phyloP scores from a whole-genome alignment of 2,329 filamentous ascomycete genomes.

The Cladosporium sp. region DNA sequence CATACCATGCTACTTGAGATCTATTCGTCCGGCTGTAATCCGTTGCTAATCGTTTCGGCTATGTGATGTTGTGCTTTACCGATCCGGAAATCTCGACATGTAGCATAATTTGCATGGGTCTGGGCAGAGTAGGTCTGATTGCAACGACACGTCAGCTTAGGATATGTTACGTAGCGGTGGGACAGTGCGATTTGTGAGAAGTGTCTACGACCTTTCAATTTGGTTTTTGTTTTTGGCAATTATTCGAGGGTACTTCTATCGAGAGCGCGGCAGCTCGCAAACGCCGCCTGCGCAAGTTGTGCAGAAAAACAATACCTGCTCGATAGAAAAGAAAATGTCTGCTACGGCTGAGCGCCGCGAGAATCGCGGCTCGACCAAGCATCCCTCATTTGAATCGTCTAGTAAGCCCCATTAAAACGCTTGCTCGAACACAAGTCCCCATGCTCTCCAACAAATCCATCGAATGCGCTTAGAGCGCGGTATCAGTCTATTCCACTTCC shows the following conservation, averaged over 20 bases:
- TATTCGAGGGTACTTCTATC: neutral
- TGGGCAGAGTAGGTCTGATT: neutral
- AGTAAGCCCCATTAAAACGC: neutral
- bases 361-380: neutral
- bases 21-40: neutral
- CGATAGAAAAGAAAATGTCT: neutral
- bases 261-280: neutral
- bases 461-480: conserved; percentile 4
- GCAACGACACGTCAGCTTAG: neutral
- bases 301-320: neutral
- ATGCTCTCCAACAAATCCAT: conserved; percentile 2
- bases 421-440: neutral
- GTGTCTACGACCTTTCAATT: neutral
- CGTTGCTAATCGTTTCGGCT: neutral
- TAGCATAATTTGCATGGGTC: neutral
- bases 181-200: too few relatives aligned
- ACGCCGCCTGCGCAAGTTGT: neutral
- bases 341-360: neutral
- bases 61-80: neutral
- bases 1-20: neutral
- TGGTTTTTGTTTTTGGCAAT: conserved; percentile 5
- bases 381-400: neutral
- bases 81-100: neutral
- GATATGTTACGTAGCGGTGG: too few relatives aligned
- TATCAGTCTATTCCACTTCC: conserved; percentile 11